Conservation (phyloP, 2,329 filamentous ascomycete genomes). For the Neofusicoccum sp. region DNA sequence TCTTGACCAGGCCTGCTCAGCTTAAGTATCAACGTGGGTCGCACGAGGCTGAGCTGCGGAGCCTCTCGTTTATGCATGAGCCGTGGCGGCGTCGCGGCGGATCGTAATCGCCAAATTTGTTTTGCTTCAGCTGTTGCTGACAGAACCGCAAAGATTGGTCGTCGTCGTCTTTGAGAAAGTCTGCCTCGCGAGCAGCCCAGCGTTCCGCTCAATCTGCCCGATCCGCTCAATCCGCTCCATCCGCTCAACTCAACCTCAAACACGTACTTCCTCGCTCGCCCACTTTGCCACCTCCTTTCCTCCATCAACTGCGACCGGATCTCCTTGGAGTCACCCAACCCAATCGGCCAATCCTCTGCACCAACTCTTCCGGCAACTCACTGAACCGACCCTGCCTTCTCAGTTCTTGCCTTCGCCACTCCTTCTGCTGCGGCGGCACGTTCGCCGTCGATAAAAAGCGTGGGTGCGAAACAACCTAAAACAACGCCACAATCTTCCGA, state of each 20-base stretch:
- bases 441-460: constrained; percentile 55
- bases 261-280: too few relatives aligned
- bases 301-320: too few relatives aligned
- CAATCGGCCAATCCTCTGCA: not conserved
- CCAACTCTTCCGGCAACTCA: not conserved
- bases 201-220: too few relatives aligned
- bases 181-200: too few relatives aligned
- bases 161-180: too few relatives aligned
- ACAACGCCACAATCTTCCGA: constrained; percentile 60
- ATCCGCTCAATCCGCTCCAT: too few relatives aligned
- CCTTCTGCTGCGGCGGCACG: constrained; percentile 53
- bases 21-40: not conserved
- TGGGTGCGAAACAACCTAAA: constrained; percentile 59
- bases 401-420: constrained; percentile 46
- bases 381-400: not conserved
- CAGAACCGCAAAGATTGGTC: too few relatives aligned
- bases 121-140: not conserved
- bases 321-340: too few relatives aligned
- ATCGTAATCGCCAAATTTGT: too few relatives aligned
- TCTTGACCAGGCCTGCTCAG: not conserved
- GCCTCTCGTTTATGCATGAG: not conserved
- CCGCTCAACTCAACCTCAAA: too few relatives aligned
- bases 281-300: too few relatives aligned
- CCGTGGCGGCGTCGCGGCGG: not conserved
- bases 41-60: not conserved